These are phyloP conservation scores for Didymella sp. DNA, from an alignment of 2,329 filamentous ascomycete genomes.

Conservation along the genomic window DNA sequence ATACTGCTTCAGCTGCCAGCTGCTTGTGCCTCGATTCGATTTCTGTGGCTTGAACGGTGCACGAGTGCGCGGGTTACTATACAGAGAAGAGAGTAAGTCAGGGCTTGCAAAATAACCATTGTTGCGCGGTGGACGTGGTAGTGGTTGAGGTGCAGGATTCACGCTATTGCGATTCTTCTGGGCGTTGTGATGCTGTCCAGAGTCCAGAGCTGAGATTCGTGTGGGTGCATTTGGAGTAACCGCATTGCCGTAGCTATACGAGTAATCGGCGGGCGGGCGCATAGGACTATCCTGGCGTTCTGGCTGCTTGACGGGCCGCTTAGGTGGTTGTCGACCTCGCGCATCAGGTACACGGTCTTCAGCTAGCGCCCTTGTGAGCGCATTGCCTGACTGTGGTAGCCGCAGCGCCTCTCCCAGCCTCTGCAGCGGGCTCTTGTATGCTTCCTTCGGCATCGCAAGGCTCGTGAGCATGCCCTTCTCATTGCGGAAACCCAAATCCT, in stretches of 20 bases:
- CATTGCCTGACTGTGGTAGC: slow-evolving; percentile 25
- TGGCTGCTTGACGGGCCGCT: neutral
- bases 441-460: slow-evolving; percentile 31
- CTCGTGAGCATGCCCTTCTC: slow-evolving; percentile 23
- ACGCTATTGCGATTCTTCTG: slow-evolving; percentile 17
- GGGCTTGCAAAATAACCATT: slow-evolving; percentile 30
- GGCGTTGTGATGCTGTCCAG: slow-evolving; percentile 16
- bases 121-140: slow-evolving; percentile 15
- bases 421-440: slow-evolving; percentile 45
- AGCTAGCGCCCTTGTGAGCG: slow-evolving; percentile 13
- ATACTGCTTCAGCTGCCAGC: slow-evolving; percentile 95
- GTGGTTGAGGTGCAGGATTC: slow-evolving; percentile 17
- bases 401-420: slow-evolving; percentile 39
- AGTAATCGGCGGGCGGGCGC: slow-evolving; percentile 48
- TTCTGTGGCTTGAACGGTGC: slow-evolving; percentile 91
- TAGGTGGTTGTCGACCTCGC: neutral
- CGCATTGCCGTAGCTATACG: slow-evolving; percentile 29
- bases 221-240: slow-evolving; percentile 7
- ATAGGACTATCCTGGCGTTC: slow-evolving; percentile 17
- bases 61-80: slow-evolving; percentile 83
- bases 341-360: neutral
- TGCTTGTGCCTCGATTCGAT: slow-evolving; percentile 83
- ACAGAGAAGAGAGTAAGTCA: slow-evolving; percentile 46
- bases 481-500: slow-evolving; percentile 1
- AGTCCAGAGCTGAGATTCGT: slow-evolving; percentile 20